A percentile compares a stretch with the other conserved stretches of the same genome.
Conservation (phyloP, 164 flowering plant species). For the Paratinospora sagittata region DNA sequence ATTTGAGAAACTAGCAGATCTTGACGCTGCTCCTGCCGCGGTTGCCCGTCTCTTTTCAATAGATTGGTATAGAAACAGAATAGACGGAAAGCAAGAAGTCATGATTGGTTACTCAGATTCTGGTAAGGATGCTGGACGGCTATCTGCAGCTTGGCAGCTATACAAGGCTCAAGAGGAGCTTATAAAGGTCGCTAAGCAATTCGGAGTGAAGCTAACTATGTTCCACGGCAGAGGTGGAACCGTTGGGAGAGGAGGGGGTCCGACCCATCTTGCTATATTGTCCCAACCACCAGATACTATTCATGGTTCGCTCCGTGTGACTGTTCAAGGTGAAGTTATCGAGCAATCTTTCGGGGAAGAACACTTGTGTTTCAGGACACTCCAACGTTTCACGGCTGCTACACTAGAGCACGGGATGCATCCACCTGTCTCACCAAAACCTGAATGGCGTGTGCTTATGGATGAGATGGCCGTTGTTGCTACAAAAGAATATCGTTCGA, state of each 20-base stretch:
- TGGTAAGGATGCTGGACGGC: conserved; percentile 96
- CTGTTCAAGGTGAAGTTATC: conserved; percentile 97
- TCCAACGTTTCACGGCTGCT: conserved; percentile 94
- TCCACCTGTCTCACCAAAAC: conserved; percentile 85
- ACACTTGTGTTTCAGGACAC: conserved; percentile 93
- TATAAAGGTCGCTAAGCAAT: conserved; percentile 78
- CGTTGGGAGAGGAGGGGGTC: conserved; percentile 99
- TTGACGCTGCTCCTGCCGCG: conserved; percentile 97
- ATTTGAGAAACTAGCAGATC: conserved; percentile 93
- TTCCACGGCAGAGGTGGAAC: conserved; percentile 99
- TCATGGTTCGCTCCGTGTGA: conserved; percentile 92
- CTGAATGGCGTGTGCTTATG: conserved; percentile 94
- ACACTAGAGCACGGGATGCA: conserved; percentile 99
- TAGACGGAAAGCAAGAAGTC: conserved; percentile 95
- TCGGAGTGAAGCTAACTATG: conserved; percentile 92
- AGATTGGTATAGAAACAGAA: conserved; percentile 82
- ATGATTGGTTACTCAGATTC: conserved; percentile 99
- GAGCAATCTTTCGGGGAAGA: conserved; percentile 99
- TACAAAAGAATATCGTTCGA: conserved; percentile 78
- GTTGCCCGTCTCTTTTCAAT: conserved; percentile 82
- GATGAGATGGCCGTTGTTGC: conserved; percentile 88
- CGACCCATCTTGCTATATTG: conserved; percentile 97
- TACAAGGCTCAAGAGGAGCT: conserved; percentile 99
- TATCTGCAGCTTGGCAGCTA: conserved; percentile 95
- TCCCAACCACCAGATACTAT: conserved; percentile 99